A percentile compares a stretch with the other conserved stretches of the same genome.
These are phyloP conservation scores for Scutellaria barbata DNA, from an alignment of 257 asterid genomes.

Conservation along the genomic window DNA sequence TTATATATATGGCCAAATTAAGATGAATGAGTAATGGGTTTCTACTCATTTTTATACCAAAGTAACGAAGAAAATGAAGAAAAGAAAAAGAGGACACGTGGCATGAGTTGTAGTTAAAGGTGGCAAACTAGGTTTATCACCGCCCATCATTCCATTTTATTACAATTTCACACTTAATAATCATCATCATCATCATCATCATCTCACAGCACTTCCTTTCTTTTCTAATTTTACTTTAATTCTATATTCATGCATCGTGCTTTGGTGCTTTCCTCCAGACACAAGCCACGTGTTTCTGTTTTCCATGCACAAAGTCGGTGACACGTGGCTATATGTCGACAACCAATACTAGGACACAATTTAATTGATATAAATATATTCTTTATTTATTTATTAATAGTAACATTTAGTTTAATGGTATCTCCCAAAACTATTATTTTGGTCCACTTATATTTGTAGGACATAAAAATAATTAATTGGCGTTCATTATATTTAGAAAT, in stretches of 20 bases:
- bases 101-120: constrained; percentile 42
- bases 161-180: background rate
- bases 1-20: background rate
- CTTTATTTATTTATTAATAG: too few relatives aligned
- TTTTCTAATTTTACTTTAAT: background rate
- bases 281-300: constrained; percentile 55
- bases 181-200: background rate
- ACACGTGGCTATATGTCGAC: constrained; percentile 21
- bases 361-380: too few relatives aligned
- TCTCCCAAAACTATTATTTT: too few relatives aligned
- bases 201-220: too few relatives aligned
- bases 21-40: background rate
- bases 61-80: too few relatives aligned
- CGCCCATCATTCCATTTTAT: background rate
- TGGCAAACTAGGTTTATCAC: constrained; percentile 40
- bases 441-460: too few relatives aligned
- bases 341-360: background rate
- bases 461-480: too few relatives aligned
- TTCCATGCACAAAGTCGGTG: constrained; percentile 49
- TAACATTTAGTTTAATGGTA: too few relatives aligned
- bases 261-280: constrained; percentile 39
- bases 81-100: constrained; percentile 45
- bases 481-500: too few relatives aligned
- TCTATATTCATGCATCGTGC: background rate
- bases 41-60: background rate